Conservation (phyloP, 176 grass and related monocot species). For the Oryza meridionalis region DNA sequence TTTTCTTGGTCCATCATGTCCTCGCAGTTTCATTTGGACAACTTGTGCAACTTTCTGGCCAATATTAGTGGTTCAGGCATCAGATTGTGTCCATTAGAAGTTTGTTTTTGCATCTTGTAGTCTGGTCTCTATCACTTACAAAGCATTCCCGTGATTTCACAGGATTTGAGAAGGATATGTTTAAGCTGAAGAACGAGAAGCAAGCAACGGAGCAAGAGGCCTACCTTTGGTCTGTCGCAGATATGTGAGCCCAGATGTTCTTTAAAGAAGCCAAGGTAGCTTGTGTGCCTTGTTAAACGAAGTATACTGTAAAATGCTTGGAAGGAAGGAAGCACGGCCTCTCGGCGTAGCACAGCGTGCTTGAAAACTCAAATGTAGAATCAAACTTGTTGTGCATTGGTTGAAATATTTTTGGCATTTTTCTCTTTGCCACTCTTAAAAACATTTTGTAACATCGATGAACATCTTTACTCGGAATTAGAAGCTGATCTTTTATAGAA, state of each 20-base stretch:
- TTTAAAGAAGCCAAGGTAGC: background rate
- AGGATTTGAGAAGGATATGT: slow-evolving; percentile 90
- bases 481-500: background rate
- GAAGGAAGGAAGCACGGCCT: slow-evolving; percentile 7
- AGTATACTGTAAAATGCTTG: background rate
- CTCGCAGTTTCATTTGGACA: background rate
- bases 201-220: slow-evolving; percentile 79
- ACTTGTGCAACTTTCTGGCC: background rate
- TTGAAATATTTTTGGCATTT: background rate
- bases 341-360: background rate
- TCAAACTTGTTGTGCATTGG: background rate
- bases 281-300: background rate
- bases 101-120: background rate
- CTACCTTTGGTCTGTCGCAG: slow-evolving; percentile 90
- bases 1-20: background rate
- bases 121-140: background rate
- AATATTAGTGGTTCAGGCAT: background rate
- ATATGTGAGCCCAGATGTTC: slow-evolving; percentile 64
- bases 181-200: slow-evolving; percentile 87
- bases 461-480: background rate
- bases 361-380: background rate
- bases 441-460: slow-evolving; percentile 20
- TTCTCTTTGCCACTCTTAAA: background rate
- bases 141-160: slow-evolving; percentile 10
- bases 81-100: background rate